Conservation (phyloP, 768 basidiomycete genomes). For the Termitomyces sp. region DNA sequence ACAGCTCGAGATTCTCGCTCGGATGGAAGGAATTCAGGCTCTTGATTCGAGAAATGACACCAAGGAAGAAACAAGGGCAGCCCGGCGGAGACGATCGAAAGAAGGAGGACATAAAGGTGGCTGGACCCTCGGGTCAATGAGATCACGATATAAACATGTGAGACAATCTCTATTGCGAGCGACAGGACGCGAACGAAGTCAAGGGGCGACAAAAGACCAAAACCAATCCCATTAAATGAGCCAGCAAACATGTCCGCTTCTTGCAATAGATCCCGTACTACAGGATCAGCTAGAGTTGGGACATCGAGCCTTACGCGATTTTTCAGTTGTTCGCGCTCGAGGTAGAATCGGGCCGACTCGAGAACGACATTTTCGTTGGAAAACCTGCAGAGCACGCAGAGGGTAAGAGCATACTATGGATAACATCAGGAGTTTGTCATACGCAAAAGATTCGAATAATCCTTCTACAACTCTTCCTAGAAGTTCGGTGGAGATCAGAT, state of each 20-base stretch:
- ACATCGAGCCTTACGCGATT: constrained; percentile 73
- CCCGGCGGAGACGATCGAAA: constrained; percentile 56
- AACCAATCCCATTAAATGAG: constrained; percentile 72
- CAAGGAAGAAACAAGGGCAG: constrained; percentile 56
- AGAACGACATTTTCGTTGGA: constrained; percentile 72
- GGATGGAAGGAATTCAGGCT: constrained; percentile 39
- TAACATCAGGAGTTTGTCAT: constrained; percentile 26
- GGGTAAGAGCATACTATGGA: constrained; percentile 10
- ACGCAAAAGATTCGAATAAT: constrained; percentile 69
- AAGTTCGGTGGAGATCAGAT: constrained; percentile 57
- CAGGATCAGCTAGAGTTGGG: constrained; percentile 71
- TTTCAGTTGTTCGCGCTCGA: constrained; percentile 76
- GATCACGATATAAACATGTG: constrained; percentile 63
- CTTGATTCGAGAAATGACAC: constrained; percentile 34
- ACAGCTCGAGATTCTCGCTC: constrained; percentile 57
- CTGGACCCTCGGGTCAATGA: constrained; percentile 55
- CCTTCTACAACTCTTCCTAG: constrained; percentile 59
- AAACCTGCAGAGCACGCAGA: constrained; percentile 32
- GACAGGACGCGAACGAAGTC: constrained; percentile 74
- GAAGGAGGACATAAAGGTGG: constrained; percentile 49
- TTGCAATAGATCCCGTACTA: constrained; percentile 71
- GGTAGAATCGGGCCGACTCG: constrained; percentile 63
- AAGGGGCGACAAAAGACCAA: constrained; percentile 75
- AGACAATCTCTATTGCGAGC: constrained; percentile 62
- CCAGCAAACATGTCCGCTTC: constrained; percentile 83